These are phyloP conservation scores for Saksenaea oblongispora DNA, from an alignment of 371 early-diverging fungal genomes.

Conservation along the genomic window DNA sequence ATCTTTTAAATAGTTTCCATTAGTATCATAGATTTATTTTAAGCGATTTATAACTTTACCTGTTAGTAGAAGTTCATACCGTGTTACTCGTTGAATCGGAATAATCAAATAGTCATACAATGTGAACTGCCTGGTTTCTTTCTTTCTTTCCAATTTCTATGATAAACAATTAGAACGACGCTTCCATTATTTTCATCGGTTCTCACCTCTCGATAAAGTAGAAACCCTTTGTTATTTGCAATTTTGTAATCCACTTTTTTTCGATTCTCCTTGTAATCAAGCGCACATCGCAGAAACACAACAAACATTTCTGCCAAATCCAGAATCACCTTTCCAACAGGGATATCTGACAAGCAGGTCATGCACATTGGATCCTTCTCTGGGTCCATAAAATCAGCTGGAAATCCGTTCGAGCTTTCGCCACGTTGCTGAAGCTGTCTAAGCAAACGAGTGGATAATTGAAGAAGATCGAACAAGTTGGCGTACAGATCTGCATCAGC, in stretches of 20 bases:
- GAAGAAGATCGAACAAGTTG: slow-evolving; percentile 29
- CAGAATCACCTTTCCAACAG: slow-evolving; percentile 24
- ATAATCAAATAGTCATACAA: slow-evolving; percentile 41
- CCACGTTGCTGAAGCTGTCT: slow-evolving; percentile 11
- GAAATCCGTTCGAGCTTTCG: not conserved
- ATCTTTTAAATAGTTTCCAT: slow-evolving; percentile 19
- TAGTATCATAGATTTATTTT: not conserved
- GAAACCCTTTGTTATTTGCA: slow-evolving; percentile 21
- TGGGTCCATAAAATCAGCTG: not conserved
- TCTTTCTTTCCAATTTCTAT: slow-evolving; percentile 23
- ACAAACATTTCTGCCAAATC: slow-evolving; percentile 29
- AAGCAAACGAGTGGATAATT: slow-evolving; percentile 29
- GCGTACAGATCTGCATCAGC: slow-evolving; percentile 28
- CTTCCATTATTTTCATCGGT: not conserved
- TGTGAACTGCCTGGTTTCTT: slow-evolving; percentile 41
- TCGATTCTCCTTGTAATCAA: slow-evolving; percentile 37
- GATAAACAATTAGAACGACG: not conserved
- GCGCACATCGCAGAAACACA: slow-evolving; percentile 35
- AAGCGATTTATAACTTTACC: slow-evolving; percentile 16
- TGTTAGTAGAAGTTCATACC: slow-evolving; percentile 35
- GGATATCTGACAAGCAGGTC: not conserved
- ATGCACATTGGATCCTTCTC: not conserved
- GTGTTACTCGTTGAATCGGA: slow-evolving; percentile 45
- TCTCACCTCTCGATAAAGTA: slow-evolving; percentile 21
- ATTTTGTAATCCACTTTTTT: slow-evolving; percentile 14